These are phyloP conservation scores for Blastocystis hominis DNA, from an alignment of 352 stramenopile species.

Conservation along the genomic window DNA sequence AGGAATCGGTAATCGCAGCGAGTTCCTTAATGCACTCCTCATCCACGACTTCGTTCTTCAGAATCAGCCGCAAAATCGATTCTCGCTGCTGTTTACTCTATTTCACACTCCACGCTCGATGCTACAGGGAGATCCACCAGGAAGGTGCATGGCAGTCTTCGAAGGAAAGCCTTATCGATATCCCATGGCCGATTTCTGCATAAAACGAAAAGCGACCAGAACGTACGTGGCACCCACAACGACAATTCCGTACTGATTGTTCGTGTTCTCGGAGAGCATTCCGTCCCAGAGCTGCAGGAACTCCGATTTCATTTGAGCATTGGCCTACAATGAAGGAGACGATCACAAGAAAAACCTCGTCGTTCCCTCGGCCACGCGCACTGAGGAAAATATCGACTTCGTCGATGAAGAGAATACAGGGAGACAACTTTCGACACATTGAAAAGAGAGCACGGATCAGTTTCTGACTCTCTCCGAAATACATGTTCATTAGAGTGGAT, in stretches of 20 bases:
- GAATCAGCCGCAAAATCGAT: slow-evolving; percentile 73
- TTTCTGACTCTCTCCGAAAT: slow-evolving; percentile 69
- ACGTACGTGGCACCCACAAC: slow-evolving; percentile 34
- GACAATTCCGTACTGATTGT: slow-evolving; percentile 45
- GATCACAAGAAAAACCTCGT: background rate
- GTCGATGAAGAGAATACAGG: slow-evolving; percentile 81
- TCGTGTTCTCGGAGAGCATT: slow-evolving; percentile 67
- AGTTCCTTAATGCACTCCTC: slow-evolving; percentile 71
- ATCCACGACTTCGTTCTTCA: slow-evolving; percentile 68
- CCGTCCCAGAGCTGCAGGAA: slow-evolving; percentile 80
- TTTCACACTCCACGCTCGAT: background rate
- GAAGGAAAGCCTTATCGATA: slow-evolving; percentile 73
- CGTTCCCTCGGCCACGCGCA: slow-evolving; percentile 66
- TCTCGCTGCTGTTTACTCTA: slow-evolving; percentile 58
- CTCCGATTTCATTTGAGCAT: slow-evolving; percentile 63
- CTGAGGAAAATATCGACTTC: slow-evolving; percentile 81
- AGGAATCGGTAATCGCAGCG: slow-evolving; percentile 70
- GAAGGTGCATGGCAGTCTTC: slow-evolving; percentile 77
- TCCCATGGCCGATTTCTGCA: slow-evolving; percentile 52
- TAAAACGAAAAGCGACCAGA: background rate
- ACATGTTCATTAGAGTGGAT: slow-evolving; percentile 58
- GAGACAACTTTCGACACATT: slow-evolving; percentile 73
- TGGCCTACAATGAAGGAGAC: background rate
- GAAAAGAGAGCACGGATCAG: slow-evolving; percentile 75
- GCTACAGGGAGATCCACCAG: slow-evolving; percentile 73